Conservation (phyloP, 2,329 filamentous ascomycete genomes). For the Calonectria crousiana region DNA sequence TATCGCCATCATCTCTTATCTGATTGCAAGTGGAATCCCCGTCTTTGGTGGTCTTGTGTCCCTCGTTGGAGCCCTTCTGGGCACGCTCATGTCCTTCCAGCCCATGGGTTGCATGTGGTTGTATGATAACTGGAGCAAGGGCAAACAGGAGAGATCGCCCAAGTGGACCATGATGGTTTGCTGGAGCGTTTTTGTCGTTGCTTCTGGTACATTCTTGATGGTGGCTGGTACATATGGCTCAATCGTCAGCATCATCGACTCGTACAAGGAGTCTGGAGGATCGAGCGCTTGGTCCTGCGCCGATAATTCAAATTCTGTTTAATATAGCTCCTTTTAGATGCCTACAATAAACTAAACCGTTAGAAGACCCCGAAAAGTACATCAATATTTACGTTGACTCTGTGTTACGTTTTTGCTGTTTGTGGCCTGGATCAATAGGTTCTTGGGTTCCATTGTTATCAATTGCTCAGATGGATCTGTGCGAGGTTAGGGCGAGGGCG, state of each 20-base stretch:
- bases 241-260: slow-evolving; percentile 29
- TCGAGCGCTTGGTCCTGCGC: slow-evolving; percentile 54
- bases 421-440: background rate
- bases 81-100: slow-evolving; percentile 42
- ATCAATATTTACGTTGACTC: background rate
- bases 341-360: background rate
- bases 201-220: slow-evolving; percentile 18
- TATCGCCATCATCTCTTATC: slow-evolving; percentile 34
- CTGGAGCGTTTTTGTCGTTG: slow-evolving; percentile 33
- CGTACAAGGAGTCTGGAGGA: slow-evolving; percentile 48
- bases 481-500: background rate
- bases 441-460: background rate
- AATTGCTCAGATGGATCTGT: background rate
- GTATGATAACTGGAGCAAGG: slow-evolving; percentile 36
- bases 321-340: background rate
- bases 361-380: background rate
- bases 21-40: slow-evolving; percentile 40
- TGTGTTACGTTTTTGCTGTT: background rate
- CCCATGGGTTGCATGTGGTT: slow-evolving; percentile 42
- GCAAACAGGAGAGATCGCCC: background rate
- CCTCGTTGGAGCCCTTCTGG: slow-evolving; percentile 41
- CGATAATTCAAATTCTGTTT: slow-evolving; percentile 51
- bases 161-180: slow-evolving; percentile 34
- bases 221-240: slow-evolving; percentile 18
- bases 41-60: slow-evolving; percentile 35